These are phyloP conservation scores for Metschnikowia henanensis DNA, from an alignment of 805 yeast genomes.

Conservation along the genomic window DNA sequence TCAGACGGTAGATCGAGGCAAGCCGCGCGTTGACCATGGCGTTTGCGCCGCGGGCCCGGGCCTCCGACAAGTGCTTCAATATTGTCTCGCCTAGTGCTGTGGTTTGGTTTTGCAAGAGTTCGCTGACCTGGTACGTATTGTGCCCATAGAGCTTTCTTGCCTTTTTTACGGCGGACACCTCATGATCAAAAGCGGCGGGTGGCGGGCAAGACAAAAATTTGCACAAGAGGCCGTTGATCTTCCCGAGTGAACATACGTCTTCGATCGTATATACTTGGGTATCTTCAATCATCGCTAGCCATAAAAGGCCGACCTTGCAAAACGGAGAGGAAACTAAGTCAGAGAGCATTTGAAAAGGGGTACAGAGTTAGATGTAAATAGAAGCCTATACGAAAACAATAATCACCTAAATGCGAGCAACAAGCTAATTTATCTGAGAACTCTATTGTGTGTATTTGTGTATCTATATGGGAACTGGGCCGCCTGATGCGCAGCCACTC, in stretches of 20 bases:
- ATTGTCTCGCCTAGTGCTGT: slow-evolving; percentile 6
- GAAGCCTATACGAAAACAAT: too few species aligned
- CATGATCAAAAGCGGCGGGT: slow-evolving; percentile 6
- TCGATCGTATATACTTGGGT: slow-evolving; percentile 1
- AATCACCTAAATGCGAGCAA: too few species aligned
- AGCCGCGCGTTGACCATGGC: slow-evolving; percentile 12
- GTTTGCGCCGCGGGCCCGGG: slow-evolving; percentile 15
- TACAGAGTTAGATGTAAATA: too few species aligned
- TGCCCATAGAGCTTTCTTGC: slow-evolving; percentile 8
- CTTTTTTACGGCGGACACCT: slow-evolving; percentile 4
- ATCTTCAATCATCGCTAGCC: slow-evolving; percentile 9
- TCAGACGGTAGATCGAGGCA: slow-evolving; percentile 13
- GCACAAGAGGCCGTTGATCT: slow-evolving; percentile 5
- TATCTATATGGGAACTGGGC: too few species aligned
- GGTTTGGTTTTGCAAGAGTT: slow-evolving; percentile 6
- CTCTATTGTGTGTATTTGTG: too few species aligned
- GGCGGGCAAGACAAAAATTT: slow-evolving; percentile 3
- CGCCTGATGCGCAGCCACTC: too few species aligned
- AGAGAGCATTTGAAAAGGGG: slow-evolving; percentile 4
- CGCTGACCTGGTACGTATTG: slow-evolving; percentile 10
- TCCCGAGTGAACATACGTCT: slow-evolving; percentile 7
- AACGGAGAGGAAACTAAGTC: slow-evolving; percentile 9
- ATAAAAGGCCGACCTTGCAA: slow-evolving; percentile 6
- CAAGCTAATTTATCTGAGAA: too few species aligned
- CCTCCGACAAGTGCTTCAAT: slow-evolving; percentile 12